Evolutionary conservation across 1,139 yeast genomes (phyloP).

Genomic region (Blastobotrys petasosporus): DNA sequence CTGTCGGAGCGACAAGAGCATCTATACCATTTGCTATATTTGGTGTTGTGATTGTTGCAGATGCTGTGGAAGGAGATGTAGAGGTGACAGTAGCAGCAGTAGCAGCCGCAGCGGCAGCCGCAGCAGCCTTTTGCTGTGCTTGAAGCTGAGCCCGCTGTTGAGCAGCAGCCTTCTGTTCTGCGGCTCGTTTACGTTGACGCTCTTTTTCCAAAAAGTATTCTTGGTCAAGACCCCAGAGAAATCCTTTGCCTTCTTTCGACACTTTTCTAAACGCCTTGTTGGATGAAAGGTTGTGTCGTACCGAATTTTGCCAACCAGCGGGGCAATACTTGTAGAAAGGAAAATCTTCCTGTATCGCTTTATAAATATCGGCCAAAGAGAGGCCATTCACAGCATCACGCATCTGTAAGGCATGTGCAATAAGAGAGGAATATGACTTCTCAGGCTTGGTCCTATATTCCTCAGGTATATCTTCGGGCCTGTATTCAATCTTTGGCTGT

Average conservation of each 20-base stretch:
- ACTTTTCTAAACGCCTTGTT: slow-evolving; percentile 79
- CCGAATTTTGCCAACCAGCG: slow-evolving; percentile 96
- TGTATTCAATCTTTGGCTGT: slow-evolving; percentile 30
- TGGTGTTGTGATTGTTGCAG: not conserved
- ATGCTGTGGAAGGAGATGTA: no score
- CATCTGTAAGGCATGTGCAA: slow-evolving; percentile 69
- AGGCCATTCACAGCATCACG: slow-evolving; percentile 63
- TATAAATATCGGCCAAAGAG: slow-evolving; percentile 79
- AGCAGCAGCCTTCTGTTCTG: slow-evolving; percentile 16
- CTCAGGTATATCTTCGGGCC: slow-evolving; percentile 67
- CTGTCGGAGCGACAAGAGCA: not conserved
- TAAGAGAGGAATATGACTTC: slow-evolving; percentile 69
- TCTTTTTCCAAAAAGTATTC: slow-evolving; percentile 77
- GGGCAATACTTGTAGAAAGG: slow-evolving; percentile 92
- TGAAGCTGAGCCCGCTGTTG: slow-evolving; percentile 5
- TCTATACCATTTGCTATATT: not conserved
- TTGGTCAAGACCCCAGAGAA: slow-evolving; percentile 91
- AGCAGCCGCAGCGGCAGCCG: not conserved
- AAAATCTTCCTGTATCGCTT: slow-evolving; percentile 76
- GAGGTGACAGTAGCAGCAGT: not conserved
- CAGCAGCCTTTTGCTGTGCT: not conserved
- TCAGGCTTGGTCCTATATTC: slow-evolving; percentile 80
- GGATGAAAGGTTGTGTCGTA: slow-evolving; percentile 78
- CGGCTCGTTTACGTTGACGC: slow-evolving; percentile 53
- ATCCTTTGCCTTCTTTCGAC: slow-evolving; percentile 77